phyloP scores from a whole-genome alignment of 805 yeast species.

The Kodamaea fukazawae region DNA sequence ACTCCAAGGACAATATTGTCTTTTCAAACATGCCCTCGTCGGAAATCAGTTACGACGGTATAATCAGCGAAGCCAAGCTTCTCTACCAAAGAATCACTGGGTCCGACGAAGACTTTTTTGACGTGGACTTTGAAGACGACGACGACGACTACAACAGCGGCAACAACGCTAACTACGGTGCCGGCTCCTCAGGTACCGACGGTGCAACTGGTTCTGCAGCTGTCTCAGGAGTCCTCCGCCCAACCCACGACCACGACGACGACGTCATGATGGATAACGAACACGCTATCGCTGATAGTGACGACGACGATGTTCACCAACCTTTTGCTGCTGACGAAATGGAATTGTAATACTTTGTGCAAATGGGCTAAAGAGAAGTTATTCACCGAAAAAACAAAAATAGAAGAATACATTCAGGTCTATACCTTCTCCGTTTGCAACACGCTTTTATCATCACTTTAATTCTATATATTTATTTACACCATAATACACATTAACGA shows the following conservation, averaged over 20 bases:
- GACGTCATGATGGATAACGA: conserved; percentile 16
- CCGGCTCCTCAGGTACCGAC: conserved; percentile 12
- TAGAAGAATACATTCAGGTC: neutral
- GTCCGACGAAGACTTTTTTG: conserved; percentile 92
- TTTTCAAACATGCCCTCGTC: conserved; percentile 68
- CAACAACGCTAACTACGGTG: conserved; percentile 4
- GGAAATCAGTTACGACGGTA: conserved; percentile 90
- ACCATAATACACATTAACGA: too few relatives aligned
- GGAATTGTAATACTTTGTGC: conserved; percentile 29
- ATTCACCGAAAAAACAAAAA: conserved; percentile 2
- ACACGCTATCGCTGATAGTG: conserved; percentile 22
- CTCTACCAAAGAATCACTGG: conserved; percentile 82
- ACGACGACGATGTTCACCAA: conserved; percentile 31
- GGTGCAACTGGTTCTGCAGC: conserved; percentile 8
- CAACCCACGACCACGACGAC: neutral
- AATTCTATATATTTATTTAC: too few relatives aligned
- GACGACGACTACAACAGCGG: conserved; percentile 48
- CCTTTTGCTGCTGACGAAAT: conserved; percentile 45
- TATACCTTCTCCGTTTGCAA: too few relatives aligned
- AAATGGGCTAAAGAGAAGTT: neutral
- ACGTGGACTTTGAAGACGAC: conserved; percentile 94
- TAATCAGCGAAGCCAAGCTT: conserved; percentile 74
- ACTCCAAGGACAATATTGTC: conserved; percentile 22
- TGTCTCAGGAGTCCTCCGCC: conserved; percentile 5
- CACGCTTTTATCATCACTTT: too few relatives aligned